phyloP scores from a whole-genome alignment of 106 monocot genomes.

The Dioscorea dumetorum region DNA sequence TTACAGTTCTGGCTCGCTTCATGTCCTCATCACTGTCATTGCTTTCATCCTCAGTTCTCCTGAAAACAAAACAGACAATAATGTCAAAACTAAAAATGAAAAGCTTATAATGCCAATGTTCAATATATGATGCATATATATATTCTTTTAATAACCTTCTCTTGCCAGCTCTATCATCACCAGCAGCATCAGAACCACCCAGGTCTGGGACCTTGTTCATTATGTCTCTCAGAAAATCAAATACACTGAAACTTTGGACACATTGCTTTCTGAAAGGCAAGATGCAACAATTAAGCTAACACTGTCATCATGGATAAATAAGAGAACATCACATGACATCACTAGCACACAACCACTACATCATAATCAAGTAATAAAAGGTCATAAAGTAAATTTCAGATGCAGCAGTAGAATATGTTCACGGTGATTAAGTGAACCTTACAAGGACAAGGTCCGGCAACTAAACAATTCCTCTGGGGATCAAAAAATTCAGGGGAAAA shows the following conservation, averaged over 20 bases:
- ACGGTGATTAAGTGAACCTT: no score
- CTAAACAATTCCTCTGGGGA: no score
- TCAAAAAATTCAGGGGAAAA: no score
- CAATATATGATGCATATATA: neutral
- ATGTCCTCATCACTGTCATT: constrained; percentile 44
- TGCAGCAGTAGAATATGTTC: no score
- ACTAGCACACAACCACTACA: no score
- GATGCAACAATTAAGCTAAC: no score
- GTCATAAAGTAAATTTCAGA: no score
- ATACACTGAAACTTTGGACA: constrained; percentile 55
- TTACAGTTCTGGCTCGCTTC: constrained; percentile 42
- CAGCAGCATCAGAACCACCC: constrained; percentile 43
- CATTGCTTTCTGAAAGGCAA: constrained; percentile 62
- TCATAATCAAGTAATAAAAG: no score
- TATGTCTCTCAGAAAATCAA: constrained; percentile 73
- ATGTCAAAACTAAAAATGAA: neutral
- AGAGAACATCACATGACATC: no score
- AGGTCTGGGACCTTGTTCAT: constrained; percentile 79
- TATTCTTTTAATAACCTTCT: constrained; percentile 33
- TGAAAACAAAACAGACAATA: constrained; percentile 12
- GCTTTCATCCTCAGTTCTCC: constrained; percentile 45
- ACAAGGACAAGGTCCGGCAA: no score
- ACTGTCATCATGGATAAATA: no score
- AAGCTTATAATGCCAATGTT: neutral
- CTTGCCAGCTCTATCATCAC: constrained; percentile 48